A percentile compares a stretch with the other conserved stretches of the same genome.
Conservation (phyloP, 306 rosid genomes). For the Gillenia trifoliata region DNA sequence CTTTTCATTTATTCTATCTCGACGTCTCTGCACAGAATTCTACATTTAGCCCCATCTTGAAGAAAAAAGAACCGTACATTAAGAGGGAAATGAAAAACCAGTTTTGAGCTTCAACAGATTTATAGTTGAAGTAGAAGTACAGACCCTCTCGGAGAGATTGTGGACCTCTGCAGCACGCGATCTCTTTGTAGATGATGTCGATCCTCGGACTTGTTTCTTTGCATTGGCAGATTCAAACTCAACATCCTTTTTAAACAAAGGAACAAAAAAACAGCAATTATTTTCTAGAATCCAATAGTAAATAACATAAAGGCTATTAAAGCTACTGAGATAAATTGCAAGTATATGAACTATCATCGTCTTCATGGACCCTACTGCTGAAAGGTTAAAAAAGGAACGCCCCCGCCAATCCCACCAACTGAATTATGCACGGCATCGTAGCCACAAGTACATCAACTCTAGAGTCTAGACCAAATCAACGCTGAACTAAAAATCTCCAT, state of each 20-base stretch:
- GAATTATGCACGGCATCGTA: neutral
- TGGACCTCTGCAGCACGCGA: constrained; percentile 85
- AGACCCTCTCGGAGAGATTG: constrained; percentile 89
- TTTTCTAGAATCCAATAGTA: neutral
- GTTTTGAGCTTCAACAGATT: neutral
- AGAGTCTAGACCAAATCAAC: neutral
- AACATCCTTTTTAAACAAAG: constrained; percentile 33
- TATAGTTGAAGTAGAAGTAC: constrained; percentile 2
- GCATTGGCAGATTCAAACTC: constrained; percentile 47
- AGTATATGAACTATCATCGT: neutral
- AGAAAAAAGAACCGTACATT: constrained; percentile 1
- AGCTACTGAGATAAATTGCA: neutral
- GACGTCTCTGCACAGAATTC: constrained; percentile 56
- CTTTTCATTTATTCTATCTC: constrained; percentile 87
- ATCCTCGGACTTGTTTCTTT: constrained; percentile 46
- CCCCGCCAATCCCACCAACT: neutral
- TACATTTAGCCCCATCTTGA: constrained; percentile 8
- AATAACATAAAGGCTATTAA: neutral
- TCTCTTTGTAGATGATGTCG: constrained; percentile 59
- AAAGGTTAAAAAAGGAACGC: neutral
- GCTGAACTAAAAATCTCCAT: neutral
- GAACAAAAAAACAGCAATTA: neutral
- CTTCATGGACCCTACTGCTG: neutral
- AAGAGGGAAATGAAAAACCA: neutral
- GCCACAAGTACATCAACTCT: neutral